phyloP scores from a whole-genome alignment of 805 yeast genomes.

The Ogataea ganodermae region DNA sequence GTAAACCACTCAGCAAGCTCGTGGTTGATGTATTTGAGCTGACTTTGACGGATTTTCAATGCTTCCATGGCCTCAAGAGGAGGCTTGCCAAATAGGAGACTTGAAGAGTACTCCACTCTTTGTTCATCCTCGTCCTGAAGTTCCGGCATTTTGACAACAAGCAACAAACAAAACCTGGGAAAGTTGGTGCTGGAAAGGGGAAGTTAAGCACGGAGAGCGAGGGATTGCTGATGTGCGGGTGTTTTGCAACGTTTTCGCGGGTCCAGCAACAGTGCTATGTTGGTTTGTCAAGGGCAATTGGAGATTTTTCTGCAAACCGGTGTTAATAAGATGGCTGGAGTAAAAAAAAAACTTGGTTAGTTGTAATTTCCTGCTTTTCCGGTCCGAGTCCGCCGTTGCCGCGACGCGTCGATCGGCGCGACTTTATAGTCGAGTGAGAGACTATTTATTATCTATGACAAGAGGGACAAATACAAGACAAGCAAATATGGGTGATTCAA shows the following conservation, averaged over 20 bases:
- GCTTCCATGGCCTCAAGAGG: conserved; percentile 64
- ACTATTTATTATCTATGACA: not conserved
- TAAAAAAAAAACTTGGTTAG: not conserved
- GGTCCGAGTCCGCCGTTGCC: conserved; percentile 4
- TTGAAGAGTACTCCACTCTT: conserved; percentile 35
- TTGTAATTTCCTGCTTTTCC: conserved; percentile 4
- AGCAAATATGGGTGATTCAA: no score
- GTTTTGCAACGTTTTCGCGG: not conserved
- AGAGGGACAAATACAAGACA: not conserved
- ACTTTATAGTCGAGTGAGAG: no score
- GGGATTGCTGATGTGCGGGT: not conserved
- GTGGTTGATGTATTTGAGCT: conserved; percentile 56
- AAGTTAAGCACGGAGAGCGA: not conserved
- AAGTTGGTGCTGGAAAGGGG: not conserved
- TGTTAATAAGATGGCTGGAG: conserved; percentile 3
- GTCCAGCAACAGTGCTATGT: not conserved
- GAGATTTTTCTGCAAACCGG: not conserved
- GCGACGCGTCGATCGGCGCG: conserved; percentile 5
- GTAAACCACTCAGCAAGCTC: conserved; percentile 64
- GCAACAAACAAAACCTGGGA: not conserved
- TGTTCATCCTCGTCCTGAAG: conserved; percentile 26
- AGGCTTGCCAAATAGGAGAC: conserved; percentile 40
- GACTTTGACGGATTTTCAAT: conserved; percentile 55
- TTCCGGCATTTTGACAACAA: conserved; percentile 10
- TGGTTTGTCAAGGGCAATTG: not conserved